Evolutionary conservation across 768 basidiomycete species (phyloP).

Genomic region (Boletus edulis): DNA sequence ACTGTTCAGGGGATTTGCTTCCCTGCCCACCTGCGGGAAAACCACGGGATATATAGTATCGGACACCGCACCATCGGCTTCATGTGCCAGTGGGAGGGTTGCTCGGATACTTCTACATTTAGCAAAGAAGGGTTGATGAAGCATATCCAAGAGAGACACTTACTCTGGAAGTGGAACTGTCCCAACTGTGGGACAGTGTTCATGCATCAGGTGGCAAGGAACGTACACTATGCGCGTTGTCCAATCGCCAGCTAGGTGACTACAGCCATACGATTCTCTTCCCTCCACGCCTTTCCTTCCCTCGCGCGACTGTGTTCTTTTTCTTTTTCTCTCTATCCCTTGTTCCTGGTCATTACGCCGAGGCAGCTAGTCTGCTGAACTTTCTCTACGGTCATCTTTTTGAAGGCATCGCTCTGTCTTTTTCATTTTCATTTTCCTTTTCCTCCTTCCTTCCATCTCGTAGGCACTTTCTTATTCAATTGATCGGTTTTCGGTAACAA

Average conservation of each 20-base stretch:
- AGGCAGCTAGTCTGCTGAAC: constrained; percentile 7
- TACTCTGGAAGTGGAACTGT: constrained; percentile 26
- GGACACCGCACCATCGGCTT: constrained; percentile 9
- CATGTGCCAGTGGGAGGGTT: constrained; percentile 25
- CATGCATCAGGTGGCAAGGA: constrained; percentile 11
- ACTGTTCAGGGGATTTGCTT: constrained; percentile 18
- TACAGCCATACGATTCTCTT: background rate
- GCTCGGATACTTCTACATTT: constrained; percentile 15
- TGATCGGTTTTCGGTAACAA: background rate
- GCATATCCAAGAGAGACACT: constrained; percentile 27
- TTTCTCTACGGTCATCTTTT: background rate
- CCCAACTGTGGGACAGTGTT: constrained; percentile 22
- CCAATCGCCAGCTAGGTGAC: constrained; percentile 1
- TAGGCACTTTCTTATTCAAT: background rate
- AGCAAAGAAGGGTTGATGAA: constrained; percentile 21
- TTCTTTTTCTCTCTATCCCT: background rate
- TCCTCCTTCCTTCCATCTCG: background rate
- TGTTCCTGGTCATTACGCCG: background rate
- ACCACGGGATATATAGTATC: constrained; percentile 16
- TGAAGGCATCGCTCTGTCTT: background rate
- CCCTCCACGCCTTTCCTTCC: background rate
- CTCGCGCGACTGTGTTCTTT: background rate
- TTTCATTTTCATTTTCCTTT: background rate
- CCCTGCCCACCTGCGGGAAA: constrained; percentile 16
- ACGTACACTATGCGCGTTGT: constrained; percentile 19